A percentile compares a stretch with the other conserved stretches of the same genome.
These are phyloP conservation scores for Bathelium albidoporum DNA, from an alignment of 495 filamentous ascomycete species.

Conservation along the genomic window DNA sequence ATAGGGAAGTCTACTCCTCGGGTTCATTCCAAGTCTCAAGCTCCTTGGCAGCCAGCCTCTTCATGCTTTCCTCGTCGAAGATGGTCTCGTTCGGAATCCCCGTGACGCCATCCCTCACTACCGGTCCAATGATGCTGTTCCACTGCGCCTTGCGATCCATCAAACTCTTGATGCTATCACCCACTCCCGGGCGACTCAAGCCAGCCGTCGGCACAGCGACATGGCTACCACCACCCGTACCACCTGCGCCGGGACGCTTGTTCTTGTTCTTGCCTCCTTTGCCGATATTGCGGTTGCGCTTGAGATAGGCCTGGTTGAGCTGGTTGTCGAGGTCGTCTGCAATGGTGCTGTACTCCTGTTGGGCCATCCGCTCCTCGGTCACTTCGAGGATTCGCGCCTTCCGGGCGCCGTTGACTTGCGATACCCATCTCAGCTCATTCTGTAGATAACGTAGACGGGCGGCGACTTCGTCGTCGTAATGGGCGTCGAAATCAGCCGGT, in stretches of 20 bases:
- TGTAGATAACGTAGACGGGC: conserved; percentile 81
- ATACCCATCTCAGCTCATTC: conserved; percentile 64
- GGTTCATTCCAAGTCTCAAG: conserved; percentile 68
- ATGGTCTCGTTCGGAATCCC: conserved; percentile 51
- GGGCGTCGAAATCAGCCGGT: conserved; percentile 65
- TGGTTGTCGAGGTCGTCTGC: conserved; percentile 93
- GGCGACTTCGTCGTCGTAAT: conserved; percentile 89
- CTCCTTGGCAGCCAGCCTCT: conserved; percentile 49
- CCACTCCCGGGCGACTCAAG: conserved; percentile 70
- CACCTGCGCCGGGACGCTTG: conserved; percentile 65
- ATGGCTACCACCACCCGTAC: conserved; percentile 45
- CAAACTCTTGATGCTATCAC: conserved; percentile 74
- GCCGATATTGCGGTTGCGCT: conserved; percentile 87
- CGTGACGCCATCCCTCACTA: conserved; percentile 68
- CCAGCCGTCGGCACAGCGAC: conserved; percentile 33
- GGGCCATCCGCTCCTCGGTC: conserved; percentile 80
- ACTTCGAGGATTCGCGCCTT: conserved; percentile 78
- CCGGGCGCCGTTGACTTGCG: conserved; percentile 76
- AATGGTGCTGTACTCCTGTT: conserved; percentile 93
- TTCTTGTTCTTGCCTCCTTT: conserved; percentile 74
- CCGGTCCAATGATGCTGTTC: conserved; percentile 75
- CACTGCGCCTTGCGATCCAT: conserved; percentile 84
- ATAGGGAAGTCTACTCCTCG: conserved; percentile 36
- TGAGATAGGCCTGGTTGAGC: conserved; percentile 89
- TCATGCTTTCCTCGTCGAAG: conserved; percentile 51